phyloP scores from a whole-genome alignment of 164 flowering plant genomes.

The Vitis riparia region DNA sequence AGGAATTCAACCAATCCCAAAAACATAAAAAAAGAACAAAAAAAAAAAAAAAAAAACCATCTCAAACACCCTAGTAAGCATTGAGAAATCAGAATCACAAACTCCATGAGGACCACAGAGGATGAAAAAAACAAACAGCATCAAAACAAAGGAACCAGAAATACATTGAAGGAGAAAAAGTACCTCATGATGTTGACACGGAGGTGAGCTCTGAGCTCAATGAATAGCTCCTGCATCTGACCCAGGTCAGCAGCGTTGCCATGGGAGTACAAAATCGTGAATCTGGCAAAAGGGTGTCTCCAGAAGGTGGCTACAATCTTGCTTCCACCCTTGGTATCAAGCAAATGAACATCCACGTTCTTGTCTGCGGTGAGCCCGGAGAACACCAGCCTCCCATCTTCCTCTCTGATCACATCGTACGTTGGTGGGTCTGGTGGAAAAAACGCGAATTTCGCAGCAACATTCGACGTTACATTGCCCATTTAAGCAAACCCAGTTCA shows the following conservation, averaged over 20 bases:
- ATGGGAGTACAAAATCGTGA: constrained; percentile 86
- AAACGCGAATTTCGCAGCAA: constrained; percentile 91
- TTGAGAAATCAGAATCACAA: no score
- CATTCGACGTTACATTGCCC: constrained; percentile 86
- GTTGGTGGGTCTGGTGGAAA: constrained; percentile 97
- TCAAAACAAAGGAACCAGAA: not conserved
- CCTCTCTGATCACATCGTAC: constrained; percentile 66
- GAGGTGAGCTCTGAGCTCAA: constrained; percentile 92
- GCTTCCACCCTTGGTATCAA: constrained; percentile 77
- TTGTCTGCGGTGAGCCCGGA: constrained; percentile 71
- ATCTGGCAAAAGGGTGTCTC: constrained; percentile 81
- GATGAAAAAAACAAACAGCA: constrained; percentile 2
- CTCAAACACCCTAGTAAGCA: no score
- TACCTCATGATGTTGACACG: constrained; percentile 95
- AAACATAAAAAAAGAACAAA: no score
- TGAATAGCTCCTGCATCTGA: constrained; percentile 89
- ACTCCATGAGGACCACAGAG: no score
- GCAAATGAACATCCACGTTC: constrained; percentile 69
- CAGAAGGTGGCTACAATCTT: constrained; percentile 87
- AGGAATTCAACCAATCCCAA: no score
- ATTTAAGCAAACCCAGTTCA: constrained; percentile 30
- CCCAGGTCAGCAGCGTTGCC: constrained; percentile 98
- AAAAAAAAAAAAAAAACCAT: no score
- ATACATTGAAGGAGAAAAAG: not conserved
- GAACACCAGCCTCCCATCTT: constrained; percentile 52